Evolutionary conservation across 2,329 filamentous ascomycete species (phyloP).

Genomic region (Emmonsiellopsis sp.): DNA sequence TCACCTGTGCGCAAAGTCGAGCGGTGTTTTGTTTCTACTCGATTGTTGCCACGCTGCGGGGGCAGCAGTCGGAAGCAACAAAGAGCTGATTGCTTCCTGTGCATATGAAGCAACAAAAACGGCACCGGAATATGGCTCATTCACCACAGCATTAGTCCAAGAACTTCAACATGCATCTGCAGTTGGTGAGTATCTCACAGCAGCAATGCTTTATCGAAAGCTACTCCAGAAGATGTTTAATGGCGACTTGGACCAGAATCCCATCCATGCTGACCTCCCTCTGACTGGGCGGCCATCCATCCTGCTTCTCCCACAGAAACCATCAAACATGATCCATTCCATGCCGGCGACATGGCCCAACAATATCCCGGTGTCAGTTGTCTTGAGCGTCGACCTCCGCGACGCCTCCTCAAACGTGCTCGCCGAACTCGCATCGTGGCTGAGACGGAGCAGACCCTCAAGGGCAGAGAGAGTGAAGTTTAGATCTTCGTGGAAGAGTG

Average conservation of each 20-base stretch:
- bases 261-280: background rate
- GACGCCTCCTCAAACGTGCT: background rate
- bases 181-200: background rate
- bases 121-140: no score
- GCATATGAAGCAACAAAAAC: no score
- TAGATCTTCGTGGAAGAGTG: background rate
- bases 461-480: background rate
- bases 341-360: background rate
- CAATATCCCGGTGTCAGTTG: background rate
- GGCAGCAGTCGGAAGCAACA: background rate
- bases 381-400: background rate
- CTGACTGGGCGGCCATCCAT: background rate
- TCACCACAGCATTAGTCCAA: background rate
- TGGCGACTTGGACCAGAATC: no score
- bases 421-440: background rate
- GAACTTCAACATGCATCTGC: background rate
- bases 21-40: background rate
- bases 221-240: no score
- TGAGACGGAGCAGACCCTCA: background rate
- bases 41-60: background rate
- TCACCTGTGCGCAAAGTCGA: background rate
- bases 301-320: background rate
- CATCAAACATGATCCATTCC: background rate
- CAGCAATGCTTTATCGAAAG: background rate
- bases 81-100: slow-evolving; percentile 3